Evolutionary conservation across 495 filamentous ascomycete species (phyloP).

Genomic region (Haplographium delicatum): DNA sequence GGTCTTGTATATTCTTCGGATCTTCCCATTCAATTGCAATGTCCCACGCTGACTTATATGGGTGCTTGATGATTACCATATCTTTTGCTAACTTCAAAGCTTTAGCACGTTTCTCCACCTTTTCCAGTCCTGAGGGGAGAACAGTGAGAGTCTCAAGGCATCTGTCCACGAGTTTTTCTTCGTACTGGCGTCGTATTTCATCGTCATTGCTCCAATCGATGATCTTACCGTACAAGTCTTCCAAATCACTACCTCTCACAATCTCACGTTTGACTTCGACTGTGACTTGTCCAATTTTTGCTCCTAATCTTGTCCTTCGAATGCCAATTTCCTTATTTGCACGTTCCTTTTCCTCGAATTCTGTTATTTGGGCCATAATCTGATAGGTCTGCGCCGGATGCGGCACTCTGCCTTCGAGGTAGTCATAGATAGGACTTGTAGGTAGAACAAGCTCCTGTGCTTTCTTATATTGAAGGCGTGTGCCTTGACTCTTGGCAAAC

Average conservation of each 20-base stretch:
- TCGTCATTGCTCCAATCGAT: constrained; percentile 90
- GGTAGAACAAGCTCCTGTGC: constrained; percentile 75
- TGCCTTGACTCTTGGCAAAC: constrained; percentile 65
- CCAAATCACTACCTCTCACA: constrained; percentile 61
- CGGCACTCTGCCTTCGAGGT: constrained; percentile 79
- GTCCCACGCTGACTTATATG: constrained; percentile 85
- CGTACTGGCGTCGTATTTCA: constrained; percentile 72
- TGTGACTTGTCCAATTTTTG: constrained; percentile 74
- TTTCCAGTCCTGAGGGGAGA: constrained; percentile 53
- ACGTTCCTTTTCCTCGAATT: constrained; percentile 79
- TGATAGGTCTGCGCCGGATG: constrained; percentile 78
- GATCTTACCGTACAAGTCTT: constrained; percentile 69
- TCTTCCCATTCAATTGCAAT: constrained; percentile 88
- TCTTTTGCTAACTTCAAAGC: constrained; percentile 73
- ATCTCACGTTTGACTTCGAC: constrained; percentile 85
- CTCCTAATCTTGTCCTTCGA: constrained; percentile 81
- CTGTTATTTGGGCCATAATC: constrained; percentile 77
- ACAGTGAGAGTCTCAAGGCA: constrained; percentile 71
- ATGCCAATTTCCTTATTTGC: constrained; percentile 91
- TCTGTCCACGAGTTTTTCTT: constrained; percentile 83
- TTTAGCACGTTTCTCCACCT: constrained; percentile 59
- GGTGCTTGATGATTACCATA: constrained; percentile 94
- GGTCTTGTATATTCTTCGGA: constrained; percentile 60
- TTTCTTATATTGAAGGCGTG: constrained; percentile 62
- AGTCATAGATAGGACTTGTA: constrained; percentile 66